Conservation (phyloP, 208 protist species). For the Trypanosomatidae sp. region DNA sequence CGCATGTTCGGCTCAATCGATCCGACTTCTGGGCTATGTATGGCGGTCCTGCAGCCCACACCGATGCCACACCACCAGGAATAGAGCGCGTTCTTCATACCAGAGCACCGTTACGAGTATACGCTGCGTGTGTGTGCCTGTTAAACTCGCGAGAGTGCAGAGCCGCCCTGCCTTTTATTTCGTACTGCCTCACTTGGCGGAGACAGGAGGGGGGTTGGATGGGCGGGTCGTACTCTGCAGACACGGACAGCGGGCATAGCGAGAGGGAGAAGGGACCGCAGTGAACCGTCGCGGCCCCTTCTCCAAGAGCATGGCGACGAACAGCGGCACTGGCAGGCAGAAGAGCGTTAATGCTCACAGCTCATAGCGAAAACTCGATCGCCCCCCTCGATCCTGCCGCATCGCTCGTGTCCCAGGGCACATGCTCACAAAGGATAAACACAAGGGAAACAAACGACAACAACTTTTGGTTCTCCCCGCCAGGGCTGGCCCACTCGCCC, state of each 20-base stretch:
- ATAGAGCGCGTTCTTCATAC: neutral
- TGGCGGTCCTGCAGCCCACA: neutral
- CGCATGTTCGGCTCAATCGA: neutral
- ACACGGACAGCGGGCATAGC: neutral
- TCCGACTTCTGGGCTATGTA: neutral
- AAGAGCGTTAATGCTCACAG: neutral
- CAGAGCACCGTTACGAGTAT: neutral
- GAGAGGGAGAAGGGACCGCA: neutral
- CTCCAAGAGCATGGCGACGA: neutral
- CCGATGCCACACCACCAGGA: neutral
- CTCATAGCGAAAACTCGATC: neutral
- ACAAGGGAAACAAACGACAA: no score
- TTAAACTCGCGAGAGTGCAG: neutral
- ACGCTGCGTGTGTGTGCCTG: neutral
- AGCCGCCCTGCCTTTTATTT: neutral
- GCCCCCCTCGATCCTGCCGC: neutral
- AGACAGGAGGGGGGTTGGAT: neutral
- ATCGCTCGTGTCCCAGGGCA: neutral
- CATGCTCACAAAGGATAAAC: neutral
- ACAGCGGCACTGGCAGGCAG: neutral
- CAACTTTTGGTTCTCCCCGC: no score
- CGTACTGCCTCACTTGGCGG: neutral
- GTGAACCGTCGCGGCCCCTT: neutral
- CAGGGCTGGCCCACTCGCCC: no score
- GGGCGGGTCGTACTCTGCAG: neutral